phyloP scores from a whole-genome alignment of 2,329 filamentous ascomycete species.

The Fusarium sororula region DNA sequence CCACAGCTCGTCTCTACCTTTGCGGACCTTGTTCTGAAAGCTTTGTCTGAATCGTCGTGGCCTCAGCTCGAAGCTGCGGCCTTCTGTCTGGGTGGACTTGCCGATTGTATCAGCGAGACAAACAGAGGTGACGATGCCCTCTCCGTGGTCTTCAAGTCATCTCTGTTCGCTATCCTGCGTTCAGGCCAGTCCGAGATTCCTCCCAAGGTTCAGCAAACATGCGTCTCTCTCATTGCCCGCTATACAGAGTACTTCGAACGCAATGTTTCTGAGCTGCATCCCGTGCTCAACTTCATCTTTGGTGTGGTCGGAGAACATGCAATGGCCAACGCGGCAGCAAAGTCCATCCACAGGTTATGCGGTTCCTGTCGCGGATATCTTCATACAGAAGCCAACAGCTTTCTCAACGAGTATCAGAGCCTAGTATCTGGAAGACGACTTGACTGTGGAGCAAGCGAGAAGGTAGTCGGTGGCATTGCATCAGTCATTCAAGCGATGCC shows the following conservation, averaged over 20 bases:
- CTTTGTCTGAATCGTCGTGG: constrained; percentile 62
- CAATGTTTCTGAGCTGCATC: constrained; percentile 71
- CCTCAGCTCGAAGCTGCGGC: constrained; percentile 67
- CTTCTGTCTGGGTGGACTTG: constrained; percentile 72
- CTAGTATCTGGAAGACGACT: constrained; percentile 64
- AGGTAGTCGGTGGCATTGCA: constrained; percentile 77
- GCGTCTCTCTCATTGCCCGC: constrained; percentile 74
- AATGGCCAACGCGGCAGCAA: constrained; percentile 74
- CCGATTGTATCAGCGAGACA: constrained; percentile 71
- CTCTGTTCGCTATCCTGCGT: constrained; percentile 65
- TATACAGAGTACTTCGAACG: constrained; percentile 82
- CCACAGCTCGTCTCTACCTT: constrained; percentile 66
- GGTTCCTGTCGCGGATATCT: constrained; percentile 77
- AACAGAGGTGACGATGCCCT: constrained; percentile 67
- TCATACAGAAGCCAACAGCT: constrained; percentile 72
- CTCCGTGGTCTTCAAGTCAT: constrained; percentile 67
- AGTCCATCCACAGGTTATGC: constrained; percentile 78
- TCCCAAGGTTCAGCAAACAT: constrained; percentile 71
- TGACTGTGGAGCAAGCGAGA: constrained; percentile 76
- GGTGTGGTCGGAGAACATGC: constrained; percentile 69
- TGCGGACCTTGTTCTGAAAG: constrained; percentile 61
- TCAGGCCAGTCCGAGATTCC: constrained; percentile 64
- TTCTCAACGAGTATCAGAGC: constrained; percentile 76
- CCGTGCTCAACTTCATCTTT: constrained; percentile 79
- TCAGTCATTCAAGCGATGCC: constrained; percentile 78